A percentile compares a stretch with the other conserved stretches of the same genome.
These are phyloP conservation scores for Brassica juncea DNA, from an alignment of 345 rosid species.

Conservation along the genomic window DNA sequence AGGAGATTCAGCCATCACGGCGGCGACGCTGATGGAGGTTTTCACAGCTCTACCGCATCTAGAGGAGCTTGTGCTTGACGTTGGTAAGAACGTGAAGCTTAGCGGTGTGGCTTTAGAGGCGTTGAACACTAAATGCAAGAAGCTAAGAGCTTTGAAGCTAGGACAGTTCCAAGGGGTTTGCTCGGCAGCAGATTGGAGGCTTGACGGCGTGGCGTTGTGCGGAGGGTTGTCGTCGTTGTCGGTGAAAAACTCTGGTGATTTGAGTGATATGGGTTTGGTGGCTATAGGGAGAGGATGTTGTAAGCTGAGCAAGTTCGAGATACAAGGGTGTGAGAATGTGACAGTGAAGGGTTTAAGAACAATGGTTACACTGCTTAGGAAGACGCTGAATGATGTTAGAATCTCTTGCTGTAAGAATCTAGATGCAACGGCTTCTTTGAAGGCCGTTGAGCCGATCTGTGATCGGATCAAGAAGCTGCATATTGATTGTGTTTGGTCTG, in stretches of 20 bases:
- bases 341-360: conserved; percentile 70
- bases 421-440: conserved; percentile 52
- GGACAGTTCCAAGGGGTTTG: conserved; percentile 78
- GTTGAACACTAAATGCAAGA: conserved; percentile 57
- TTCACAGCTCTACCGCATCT: conserved; percentile 55
- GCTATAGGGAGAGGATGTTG: conserved; percentile 79
- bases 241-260: conserved; percentile 60
- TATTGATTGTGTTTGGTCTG: conserved; percentile 83
- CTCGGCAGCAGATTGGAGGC: conserved; percentile 51
- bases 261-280: conserved; percentile 80
- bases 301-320: conserved; percentile 63
- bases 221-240: conserved; percentile 59
- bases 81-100: conserved; percentile 65
- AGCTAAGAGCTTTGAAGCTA: conserved; percentile 54
- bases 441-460: conserved; percentile 66
- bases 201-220: conserved; percentile 79
- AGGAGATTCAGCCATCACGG: conserved; percentile 63
- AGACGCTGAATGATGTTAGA: conserved; percentile 63
- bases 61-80: conserved; percentile 68
- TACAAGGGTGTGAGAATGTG: conserved; percentile 78
- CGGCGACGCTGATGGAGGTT: conserved; percentile 49
- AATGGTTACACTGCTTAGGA: conserved; percentile 49
- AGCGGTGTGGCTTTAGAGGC: conserved; percentile 58
- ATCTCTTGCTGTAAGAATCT: conserved; percentile 73
- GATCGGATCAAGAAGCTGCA: conserved; percentile 66